Percentiles rank a stretch among this genome's conserved stretches.
phyloP scores from a whole-genome alignment of 257 asterid genomes.

The Solanum clarkiae region DNA sequence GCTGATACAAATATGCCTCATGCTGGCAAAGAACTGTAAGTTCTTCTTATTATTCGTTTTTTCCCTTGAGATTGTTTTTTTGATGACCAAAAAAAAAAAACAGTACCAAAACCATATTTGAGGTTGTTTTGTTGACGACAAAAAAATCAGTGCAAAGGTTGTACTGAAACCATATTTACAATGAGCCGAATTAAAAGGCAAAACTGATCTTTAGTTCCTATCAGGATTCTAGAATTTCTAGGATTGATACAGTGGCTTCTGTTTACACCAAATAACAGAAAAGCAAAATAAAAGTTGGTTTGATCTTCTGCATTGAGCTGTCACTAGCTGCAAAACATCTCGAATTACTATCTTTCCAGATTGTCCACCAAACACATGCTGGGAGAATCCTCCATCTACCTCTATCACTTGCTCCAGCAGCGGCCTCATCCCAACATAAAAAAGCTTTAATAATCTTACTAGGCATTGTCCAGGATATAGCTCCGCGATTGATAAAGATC shows the following conservation, averaged over 20 bases:
- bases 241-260: not conserved
- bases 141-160: not conserved
- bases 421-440: not conserved
- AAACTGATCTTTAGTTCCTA: not conserved
- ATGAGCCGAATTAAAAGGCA: not conserved
- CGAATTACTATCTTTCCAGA: not conserved
- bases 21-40: conserved; percentile 37
- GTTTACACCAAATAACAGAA: not conserved
- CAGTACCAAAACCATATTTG: too few species aligned
- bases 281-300: not conserved
- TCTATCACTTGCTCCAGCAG: not conserved
- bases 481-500: not conserved
- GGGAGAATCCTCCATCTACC: not conserved
- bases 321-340: not conserved
- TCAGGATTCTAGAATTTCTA: not conserved
- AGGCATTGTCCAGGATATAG: not conserved
- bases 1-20: conserved; percentile 10
- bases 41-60: not conserved
- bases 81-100: too few species aligned
- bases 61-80: not conserved
- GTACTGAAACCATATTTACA: not conserved
- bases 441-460: not conserved
- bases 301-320: not conserved
- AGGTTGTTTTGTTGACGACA: too few species aligned
- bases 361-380: not conserved